Evolutionary conservation across 108 stramenopile genomes (phyloP).

Genomic region (Pelagomonas calceolata): DNA sequence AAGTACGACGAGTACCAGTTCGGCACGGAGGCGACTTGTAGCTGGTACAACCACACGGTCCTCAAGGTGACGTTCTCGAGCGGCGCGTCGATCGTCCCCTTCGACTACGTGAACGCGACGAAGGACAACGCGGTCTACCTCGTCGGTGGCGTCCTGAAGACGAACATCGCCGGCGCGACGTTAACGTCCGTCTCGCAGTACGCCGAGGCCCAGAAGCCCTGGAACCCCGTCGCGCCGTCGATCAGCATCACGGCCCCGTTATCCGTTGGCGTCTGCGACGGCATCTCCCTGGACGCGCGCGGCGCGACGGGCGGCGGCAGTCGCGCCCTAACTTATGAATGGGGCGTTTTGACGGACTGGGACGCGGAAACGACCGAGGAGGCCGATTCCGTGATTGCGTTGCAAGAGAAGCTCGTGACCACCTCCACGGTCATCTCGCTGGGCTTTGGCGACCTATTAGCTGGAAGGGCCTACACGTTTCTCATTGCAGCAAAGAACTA

Average conservation of each 20-base stretch:
- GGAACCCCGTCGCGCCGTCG: not conserved
- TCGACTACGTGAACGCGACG: not conserved
- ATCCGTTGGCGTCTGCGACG: not conserved
- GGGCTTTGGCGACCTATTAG: not conserved
- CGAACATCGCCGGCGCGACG: not conserved
- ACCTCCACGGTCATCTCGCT: not conserved
- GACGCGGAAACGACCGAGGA: no score
- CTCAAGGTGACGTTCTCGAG: not conserved
- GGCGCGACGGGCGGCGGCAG: not conserved
- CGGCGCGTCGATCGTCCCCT: not conserved
- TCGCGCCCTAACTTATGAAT: not conserved
- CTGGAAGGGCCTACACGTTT: not conserved
- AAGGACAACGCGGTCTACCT: not conserved
- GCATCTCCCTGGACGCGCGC: not conserved
- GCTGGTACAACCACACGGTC: not conserved
- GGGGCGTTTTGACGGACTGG: not conserved
- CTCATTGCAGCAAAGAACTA: not conserved
- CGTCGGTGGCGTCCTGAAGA: not conserved
- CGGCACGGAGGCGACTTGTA: not conserved
- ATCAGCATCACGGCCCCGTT: not conserved
- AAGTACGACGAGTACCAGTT: not conserved
- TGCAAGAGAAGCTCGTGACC: not conserved
- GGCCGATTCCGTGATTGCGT: not conserved
- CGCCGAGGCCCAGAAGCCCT: not conserved
- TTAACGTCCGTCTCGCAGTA: not conserved